Conservation (phyloP, 2,329 filamentous ascomycete genomes). For the Neofusicoccum parvum region DNA sequence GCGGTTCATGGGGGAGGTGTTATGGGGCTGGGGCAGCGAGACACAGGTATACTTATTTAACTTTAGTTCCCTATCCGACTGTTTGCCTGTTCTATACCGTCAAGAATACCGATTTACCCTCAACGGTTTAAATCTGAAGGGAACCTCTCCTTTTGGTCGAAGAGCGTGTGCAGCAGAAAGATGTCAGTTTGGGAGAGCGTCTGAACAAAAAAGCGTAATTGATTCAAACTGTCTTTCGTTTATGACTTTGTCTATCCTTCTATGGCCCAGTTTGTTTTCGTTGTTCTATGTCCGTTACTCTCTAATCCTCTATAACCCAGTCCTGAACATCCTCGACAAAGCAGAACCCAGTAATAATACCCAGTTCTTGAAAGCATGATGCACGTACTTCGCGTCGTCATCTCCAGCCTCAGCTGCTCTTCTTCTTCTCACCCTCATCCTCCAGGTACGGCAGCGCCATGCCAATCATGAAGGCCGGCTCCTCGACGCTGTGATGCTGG, state of each 20-base stretch:
- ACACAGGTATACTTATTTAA: slow-evolving; percentile 17
- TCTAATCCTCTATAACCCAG: slow-evolving; percentile 48
- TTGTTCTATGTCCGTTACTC: slow-evolving; percentile 53
- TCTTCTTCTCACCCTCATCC: not conserved
- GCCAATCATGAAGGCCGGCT: slow-evolving; percentile 65
- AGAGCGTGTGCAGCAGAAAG: not conserved
- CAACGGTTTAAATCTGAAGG: slow-evolving; percentile 16
- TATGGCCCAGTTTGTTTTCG: not conserved
- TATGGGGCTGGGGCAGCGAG: not conserved
- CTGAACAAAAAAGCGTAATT: slow-evolving; percentile 6
- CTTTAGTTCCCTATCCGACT: slow-evolving; percentile 14
- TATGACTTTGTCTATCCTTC: not conserved
- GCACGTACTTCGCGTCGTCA: not conserved
- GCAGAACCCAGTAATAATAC: not conserved
- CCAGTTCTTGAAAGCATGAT: not conserved
- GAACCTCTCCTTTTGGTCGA: not conserved
- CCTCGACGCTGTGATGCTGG: slow-evolving; percentile 75
- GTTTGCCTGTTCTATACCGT: slow-evolving; percentile 15
- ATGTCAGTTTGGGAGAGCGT: not conserved
- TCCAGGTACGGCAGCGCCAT: slow-evolving; percentile 16
- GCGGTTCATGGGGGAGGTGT: not conserved
- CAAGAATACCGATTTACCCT: slow-evolving; percentile 17
- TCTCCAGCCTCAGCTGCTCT: not conserved
- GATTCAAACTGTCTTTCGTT: not conserved
- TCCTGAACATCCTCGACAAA: not conserved